Percentiles rank a stretch among this genome's conserved stretches.
These are phyloP conservation scores for Myxozyma neotropica DNA, from an alignment of 805 yeast species.

Conservation along the genomic window DNA sequence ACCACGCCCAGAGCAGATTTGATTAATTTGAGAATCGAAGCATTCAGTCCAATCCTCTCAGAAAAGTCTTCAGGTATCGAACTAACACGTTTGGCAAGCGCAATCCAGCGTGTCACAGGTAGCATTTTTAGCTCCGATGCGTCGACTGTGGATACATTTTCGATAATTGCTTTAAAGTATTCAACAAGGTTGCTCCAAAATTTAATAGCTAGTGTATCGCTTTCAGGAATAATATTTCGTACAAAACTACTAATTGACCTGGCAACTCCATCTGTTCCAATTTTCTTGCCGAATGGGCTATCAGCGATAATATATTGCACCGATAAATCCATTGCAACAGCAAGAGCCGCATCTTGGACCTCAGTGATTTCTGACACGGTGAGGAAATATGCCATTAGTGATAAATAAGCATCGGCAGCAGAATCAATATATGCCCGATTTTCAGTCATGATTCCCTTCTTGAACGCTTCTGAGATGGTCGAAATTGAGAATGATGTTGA, in stretches of 20 bases:
- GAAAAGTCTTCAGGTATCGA: slow-evolving; percentile 16
- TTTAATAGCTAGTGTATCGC: slow-evolving; percentile 13
- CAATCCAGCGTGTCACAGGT: slow-evolving; percentile 10
- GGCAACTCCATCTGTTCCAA: slow-evolving; percentile 19
- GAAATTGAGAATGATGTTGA: background rate
- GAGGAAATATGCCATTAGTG: slow-evolving; percentile 20
- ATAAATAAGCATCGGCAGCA: slow-evolving; percentile 26
- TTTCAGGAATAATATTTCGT: slow-evolving; percentile 12
- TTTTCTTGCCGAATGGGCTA: slow-evolving; percentile 14
- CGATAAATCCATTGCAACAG: slow-evolving; percentile 1
- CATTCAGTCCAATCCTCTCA: background rate
- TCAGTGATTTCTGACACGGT: slow-evolving; percentile 18
- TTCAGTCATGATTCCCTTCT: slow-evolving; percentile 17
- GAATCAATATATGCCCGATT: slow-evolving; percentile 14
- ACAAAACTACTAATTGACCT: slow-evolving; percentile 12
- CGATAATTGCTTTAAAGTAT: background rate
- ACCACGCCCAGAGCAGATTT: background rate
- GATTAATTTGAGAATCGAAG: slow-evolving; percentile 5
- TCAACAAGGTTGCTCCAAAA: slow-evolving; percentile 13
- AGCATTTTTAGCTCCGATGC: background rate
- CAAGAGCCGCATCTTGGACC: slow-evolving; percentile 2
- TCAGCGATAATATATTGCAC: slow-evolving; percentile 3
- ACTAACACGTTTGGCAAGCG: slow-evolving; percentile 3
- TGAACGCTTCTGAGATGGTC: slow-evolving; percentile 9
- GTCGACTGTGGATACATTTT: background rate